phyloP scores from a whole-genome alignment of 192 early-diverging fungal species.

The Diversispora epigaea region DNA sequence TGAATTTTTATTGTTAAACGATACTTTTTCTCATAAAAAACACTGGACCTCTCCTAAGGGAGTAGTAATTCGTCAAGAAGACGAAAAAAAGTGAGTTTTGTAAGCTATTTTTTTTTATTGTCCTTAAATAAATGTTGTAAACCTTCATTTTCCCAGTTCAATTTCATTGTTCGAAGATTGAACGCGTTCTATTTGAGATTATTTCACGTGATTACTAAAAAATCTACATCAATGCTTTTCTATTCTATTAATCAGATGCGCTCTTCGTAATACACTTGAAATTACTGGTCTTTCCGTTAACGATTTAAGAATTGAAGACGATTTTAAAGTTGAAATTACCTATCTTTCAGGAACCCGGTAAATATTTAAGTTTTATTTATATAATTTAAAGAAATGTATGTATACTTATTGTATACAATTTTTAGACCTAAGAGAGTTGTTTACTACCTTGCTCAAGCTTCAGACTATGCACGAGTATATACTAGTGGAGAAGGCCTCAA shows the following conservation, averaged over 20 bases:
- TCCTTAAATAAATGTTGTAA: too few species aligned
- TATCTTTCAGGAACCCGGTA: conserved; percentile 76
- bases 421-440: conserved; percentile 74
- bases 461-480: conserved; percentile 57
- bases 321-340: conserved; percentile 75
- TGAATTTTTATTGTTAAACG: conserved; percentile 84
- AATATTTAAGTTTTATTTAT: background rate
- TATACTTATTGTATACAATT: background rate
- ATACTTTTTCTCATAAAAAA: conserved; percentile 74
- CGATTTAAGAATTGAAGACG: conserved; percentile 69
- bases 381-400: background rate
- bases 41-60: conserved; percentile 87
- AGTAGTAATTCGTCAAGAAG: conserved; percentile 72
- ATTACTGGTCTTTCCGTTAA: conserved; percentile 68
- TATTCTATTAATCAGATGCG: conserved; percentile 58
- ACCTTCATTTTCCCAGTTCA: background rate
- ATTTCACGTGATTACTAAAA: background rate
- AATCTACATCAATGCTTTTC: conserved; percentile 15
- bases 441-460: conserved; percentile 75
- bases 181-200: background rate
- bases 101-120: background rate
- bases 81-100: conserved; percentile 74
- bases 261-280: conserved; percentile 72
- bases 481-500: conserved; percentile 69
- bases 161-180: background rate